A percentile compares a stretch with the other conserved stretches of the same genome.
These are phyloP conservation scores for Septoria petroselini DNA, from an alignment of 2,329 filamentous ascomycete genomes.

Conservation along the genomic window DNA sequence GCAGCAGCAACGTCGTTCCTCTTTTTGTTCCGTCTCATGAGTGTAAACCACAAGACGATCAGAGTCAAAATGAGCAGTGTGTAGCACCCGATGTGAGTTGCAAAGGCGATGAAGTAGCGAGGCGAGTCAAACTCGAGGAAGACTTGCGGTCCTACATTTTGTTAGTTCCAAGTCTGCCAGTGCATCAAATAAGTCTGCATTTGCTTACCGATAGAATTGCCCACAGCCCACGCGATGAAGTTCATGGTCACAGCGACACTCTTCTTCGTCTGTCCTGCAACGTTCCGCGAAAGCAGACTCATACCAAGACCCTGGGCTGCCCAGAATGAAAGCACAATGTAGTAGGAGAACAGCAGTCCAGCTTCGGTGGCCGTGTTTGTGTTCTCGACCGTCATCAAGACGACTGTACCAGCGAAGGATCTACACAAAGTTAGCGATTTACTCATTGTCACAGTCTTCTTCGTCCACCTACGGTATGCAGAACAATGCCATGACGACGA, in stretches of 20 bases:
- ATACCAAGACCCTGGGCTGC: conserved; percentile 50
- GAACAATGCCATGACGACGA: conserved; percentile 63
- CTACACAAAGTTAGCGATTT: conserved; percentile 37
- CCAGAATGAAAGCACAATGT: conserved; percentile 76
- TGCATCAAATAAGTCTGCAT: not conserved
- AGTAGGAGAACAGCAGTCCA: conserved; percentile 70
- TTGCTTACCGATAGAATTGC: conserved; percentile 61
- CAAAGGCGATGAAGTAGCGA: conserved; percentile 66
- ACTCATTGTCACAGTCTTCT: not conserved
- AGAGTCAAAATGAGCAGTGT: conserved; percentile 46
- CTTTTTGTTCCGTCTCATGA: conserved; percentile 43
- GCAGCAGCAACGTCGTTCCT: conserved; percentile 36
- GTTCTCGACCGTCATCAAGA: conserved; percentile 66
- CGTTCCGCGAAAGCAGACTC: conserved; percentile 50
- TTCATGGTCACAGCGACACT: conserved; percentile 64
- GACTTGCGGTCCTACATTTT: conserved; percentile 56
- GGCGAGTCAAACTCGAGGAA: conserved; percentile 61
- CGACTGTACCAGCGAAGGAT: conserved; percentile 67
- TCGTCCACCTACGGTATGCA: conserved; percentile 57
- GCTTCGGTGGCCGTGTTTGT: conserved; percentile 57
- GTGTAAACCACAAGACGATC: conserved; percentile 43
- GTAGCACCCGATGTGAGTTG: conserved; percentile 69
- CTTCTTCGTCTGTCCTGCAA: conserved; percentile 73
- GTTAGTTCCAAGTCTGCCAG: conserved; percentile 2
- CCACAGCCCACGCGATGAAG: conserved; percentile 66